Evolutionary conservation across 768 basidiomycete genomes (phyloP).

Genomic region (Russula brevipes): DNA sequence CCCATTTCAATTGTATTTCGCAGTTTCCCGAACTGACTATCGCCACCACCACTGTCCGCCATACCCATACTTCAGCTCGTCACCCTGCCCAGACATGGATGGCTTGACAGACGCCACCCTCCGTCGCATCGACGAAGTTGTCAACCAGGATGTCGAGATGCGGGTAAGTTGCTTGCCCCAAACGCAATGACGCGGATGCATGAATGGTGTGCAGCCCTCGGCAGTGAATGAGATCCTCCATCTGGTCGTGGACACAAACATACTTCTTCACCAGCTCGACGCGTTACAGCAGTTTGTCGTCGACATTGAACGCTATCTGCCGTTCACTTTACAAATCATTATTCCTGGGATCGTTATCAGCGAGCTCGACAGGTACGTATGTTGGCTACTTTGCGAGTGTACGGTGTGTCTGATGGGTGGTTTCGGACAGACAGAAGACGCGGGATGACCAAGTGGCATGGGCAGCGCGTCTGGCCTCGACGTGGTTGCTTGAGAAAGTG

Average conservation of each 20-base stretch:
- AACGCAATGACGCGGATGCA: neutral
- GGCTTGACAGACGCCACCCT: conserved; percentile 38
- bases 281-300: conserved; percentile 58
- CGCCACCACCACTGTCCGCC: too few relatives aligned
- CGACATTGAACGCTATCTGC: conserved; percentile 46
- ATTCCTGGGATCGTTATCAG: conserved; percentile 71
- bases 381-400: neutral
- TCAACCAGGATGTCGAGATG: conserved; percentile 71
- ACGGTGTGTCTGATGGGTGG: neutral
- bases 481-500: conserved; percentile 61
- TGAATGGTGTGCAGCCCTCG: conserved; percentile 6
- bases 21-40: neutral
- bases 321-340: conserved; percentile 53
- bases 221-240: conserved; percentile 33
- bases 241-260: conserved; percentile 75
- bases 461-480: conserved; percentile 41
- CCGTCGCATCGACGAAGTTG: conserved; percentile 47
- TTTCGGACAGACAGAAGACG: conserved; percentile 12
- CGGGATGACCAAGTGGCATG: conserved; percentile 21
- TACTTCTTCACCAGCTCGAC: conserved; percentile 63
- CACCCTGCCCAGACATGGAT: neutral
- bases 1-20: too few relatives aligned
- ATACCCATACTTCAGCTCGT: too few relatives aligned
- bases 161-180: conserved; percentile 38
- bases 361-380: conserved; percentile 66